Base-by-base conservation (phyloP, 2,329 filamentous ascomycete genomes). In the Talaromyces funiculosus region DNA sequence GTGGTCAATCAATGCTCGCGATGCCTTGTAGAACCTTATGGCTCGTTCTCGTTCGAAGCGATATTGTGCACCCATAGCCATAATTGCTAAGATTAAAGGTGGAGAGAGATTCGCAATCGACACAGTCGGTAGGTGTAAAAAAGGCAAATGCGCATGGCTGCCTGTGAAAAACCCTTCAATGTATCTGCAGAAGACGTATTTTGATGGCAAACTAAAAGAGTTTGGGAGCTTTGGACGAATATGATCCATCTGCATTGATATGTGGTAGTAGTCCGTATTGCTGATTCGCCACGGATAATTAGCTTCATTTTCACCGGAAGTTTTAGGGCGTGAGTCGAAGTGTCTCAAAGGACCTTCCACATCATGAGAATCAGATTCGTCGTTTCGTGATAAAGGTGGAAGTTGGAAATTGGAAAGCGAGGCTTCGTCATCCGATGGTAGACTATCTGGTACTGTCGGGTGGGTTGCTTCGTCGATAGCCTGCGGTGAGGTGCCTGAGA, bases 21-120 rank as follows among this genome's bases (percentile, higher is more conserved):
- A 58, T 38, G 56, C 56, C 43, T 58, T 58, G 31, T 58, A 58
- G 56, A 58, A 58, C 31, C 22, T 58, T 43, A 58, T 10, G n/a
- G 56, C 56, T 12, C 56, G 56, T 58, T 58, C 42, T 58, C 56
- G 56, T 43, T 58, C 56, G 31, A 58, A 58, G 9, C 56, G 56
- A 58, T 58, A 58, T 51, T 58, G 56, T 51, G 56, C 56, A n/a
- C 56, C 56, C 56, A 58, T 58, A 4, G 56, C 56, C 43, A 58
- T 37, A 31, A 58, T 51, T 1, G 56, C 56, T 3, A 58, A 51
- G 20, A 51, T 58, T 12, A 58, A 40, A 26, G 43, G 56, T 22
- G 56, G 56, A 51, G 56, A 58, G 18, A 58, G 56, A 58, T 51
- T 38, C 35, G 43, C 56, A 51, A 58, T 58, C 43, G 56, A 58